phyloP scores from a whole-genome alignment of 208 protist genomes.

The Leishmania major region DNA sequence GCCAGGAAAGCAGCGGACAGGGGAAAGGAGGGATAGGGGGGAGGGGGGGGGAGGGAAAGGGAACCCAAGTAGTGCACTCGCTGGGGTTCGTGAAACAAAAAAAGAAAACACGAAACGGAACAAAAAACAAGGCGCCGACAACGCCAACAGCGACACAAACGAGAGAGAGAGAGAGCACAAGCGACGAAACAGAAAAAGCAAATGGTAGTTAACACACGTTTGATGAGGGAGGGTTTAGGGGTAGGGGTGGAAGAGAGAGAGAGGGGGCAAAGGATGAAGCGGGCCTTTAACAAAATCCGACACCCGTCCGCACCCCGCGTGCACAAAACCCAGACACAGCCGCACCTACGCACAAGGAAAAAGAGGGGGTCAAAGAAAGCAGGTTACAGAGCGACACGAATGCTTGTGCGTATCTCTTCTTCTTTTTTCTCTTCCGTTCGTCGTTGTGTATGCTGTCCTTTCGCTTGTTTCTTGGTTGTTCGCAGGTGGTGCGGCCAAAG shows the following conservation, averaged over 20 bases:
- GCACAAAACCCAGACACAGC: not conserved
- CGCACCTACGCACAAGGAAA: not conserved
- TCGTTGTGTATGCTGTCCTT: not conserved
- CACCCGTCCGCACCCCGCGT: not conserved
- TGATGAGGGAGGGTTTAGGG: not conserved
- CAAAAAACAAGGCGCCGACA: not conserved
- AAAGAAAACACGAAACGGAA: too few species aligned
- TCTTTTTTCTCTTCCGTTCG: not conserved
- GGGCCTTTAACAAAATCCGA: not conserved
- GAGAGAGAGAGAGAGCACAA: not conserved
- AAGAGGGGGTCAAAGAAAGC: not conserved
- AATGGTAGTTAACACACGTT: not conserved
- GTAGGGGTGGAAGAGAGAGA: not conserved
- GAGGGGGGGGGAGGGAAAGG: not conserved
- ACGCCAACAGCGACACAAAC: too few species aligned
- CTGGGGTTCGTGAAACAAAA: not conserved
- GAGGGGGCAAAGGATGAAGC: not conserved
- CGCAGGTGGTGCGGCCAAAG: too few species aligned
- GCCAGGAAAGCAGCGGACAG: not conserved
- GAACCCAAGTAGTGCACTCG: not conserved
- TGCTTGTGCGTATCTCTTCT: too few species aligned
- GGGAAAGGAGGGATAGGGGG: too few species aligned
- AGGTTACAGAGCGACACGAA: not conserved
- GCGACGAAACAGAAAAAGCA: not conserved
- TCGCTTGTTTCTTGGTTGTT: not conserved